A percentile compares a stretch with the other conserved stretches of the same genome.
Conservation (phyloP, 192 early-diverging fungal genomes). For the Entomortierella lignicola region DNA sequence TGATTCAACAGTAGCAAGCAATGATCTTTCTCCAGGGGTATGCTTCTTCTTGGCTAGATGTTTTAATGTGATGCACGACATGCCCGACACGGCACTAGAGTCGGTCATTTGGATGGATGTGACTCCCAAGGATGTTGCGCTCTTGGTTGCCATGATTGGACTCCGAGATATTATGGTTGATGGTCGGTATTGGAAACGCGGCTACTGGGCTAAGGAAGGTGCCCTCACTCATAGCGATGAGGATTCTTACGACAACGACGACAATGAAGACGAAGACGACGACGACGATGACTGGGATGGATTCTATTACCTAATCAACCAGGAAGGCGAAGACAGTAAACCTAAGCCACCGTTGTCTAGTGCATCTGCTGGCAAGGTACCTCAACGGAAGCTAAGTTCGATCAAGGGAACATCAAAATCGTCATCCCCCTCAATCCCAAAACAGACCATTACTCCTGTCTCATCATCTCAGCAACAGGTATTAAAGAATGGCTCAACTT, state of each 20-base stretch:
- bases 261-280: conserved; percentile 6
- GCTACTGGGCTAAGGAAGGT: conserved; percentile 34
- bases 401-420: not conserved
- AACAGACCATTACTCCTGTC: conserved; percentile 4
- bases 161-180: conserved; percentile 53
- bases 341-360: not conserved
- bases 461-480: conserved; percentile 2
- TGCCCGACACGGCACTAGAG: conserved; percentile 50
- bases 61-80: conserved; percentile 54
- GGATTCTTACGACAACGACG: not conserved
- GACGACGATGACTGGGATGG: conserved; percentile 46
- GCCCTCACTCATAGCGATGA: not conserved
- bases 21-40: conserved; percentile 39
- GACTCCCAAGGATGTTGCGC: conserved; percentile 35
- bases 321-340: conserved; percentile 10
- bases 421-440: conserved; percentile 1
- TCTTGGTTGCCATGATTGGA: conserved; percentile 43
- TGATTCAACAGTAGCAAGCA: conserved; percentile 1
- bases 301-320: conserved; percentile 48
- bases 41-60: conserved; percentile 49
- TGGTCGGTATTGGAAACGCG: conserved; percentile 50
- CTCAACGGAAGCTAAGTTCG: conserved; percentile 13
- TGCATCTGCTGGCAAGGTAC: conserved; percentile 11
- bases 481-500: conserved; percentile 12
- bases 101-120: conserved; percentile 54